Percentiles rank a stretch among this genome's conserved stretches.
phyloP scores from a whole-genome alignment of 2,329 filamentous ascomycete species.

The Alternaria incomplexa region DNA sequence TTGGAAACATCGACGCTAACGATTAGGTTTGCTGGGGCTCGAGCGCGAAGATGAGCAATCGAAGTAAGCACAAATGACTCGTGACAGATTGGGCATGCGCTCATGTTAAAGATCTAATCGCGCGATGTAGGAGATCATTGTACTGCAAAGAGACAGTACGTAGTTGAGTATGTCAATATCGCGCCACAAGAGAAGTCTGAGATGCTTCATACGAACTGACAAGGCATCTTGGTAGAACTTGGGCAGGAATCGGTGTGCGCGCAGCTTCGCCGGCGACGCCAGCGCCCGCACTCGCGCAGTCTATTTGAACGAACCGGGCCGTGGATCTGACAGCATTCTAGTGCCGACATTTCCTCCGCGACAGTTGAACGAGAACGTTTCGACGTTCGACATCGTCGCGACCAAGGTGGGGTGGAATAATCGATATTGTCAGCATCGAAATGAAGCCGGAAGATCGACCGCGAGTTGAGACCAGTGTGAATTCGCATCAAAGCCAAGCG shows the following conservation, averaged over 20 bases:
- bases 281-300: neutral
- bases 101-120: neutral
- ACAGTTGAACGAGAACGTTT: neutral
- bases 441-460: conserved; percentile 9
- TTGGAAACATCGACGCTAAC: neutral
- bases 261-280: neutral
- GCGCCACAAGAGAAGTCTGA: too few relatives aligned
- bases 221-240: neutral
- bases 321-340: neutral
- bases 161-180: neutral
- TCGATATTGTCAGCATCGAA: conserved; percentile 8
- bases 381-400: neutral
- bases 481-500: neutral
- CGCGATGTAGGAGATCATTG: neutral
- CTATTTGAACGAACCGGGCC: neutral
- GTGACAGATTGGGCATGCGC: neutral
- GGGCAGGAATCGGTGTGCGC: neutral
- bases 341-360: neutral
- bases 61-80: neutral
- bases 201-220: neutral
- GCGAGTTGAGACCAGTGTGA: neutral
- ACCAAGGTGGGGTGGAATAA: neutral
- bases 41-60: neutral
- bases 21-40: neutral
- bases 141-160: neutral